Evolutionary conservation across 2,329 filamentous ascomycete genomes (phyloP).

Genomic region (Penicillium sp.): DNA sequence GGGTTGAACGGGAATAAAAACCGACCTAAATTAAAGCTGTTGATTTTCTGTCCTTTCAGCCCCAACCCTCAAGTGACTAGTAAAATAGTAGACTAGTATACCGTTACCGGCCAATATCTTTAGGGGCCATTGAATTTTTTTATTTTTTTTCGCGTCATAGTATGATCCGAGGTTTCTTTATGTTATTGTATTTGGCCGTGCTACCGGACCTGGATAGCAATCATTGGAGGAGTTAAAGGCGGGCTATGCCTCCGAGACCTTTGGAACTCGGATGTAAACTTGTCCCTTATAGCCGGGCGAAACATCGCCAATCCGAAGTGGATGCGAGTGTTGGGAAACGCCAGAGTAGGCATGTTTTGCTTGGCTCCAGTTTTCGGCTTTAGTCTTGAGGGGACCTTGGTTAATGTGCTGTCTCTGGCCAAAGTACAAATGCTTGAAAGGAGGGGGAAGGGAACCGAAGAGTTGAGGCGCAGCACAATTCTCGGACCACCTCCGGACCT

Average conservation of each 20-base stretch:
- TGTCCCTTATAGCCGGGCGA: neutral
- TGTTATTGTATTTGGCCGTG: neutral
- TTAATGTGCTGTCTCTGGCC: neutral
- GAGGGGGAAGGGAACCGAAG: neutral
- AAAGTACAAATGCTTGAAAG: slow-evolving; percentile 2
- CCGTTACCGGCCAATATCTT: neutral
- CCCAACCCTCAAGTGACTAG: neutral
- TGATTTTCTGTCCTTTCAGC: neutral
- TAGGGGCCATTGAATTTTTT: neutral
- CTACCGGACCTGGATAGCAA: neutral
- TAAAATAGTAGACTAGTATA: neutral
- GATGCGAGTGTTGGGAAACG: neutral
- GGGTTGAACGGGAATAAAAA: neutral
- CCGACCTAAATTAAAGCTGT: neutral
- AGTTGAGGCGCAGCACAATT: neutral
- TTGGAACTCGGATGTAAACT: neutral
- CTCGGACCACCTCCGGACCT: neutral
- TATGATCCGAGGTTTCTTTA: neutral
- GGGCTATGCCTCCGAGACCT: neutral
- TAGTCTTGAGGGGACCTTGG: neutral
- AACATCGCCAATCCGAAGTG: slow-evolving; percentile 3
- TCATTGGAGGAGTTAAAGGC: neutral
- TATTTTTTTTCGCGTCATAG: too few species aligned
- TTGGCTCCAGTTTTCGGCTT: neutral
- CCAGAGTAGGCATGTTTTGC: neutral